Base-by-base conservation (phyloP, 2,329 filamentous ascomycete genomes). In the Beauveria sp. region DNA sequence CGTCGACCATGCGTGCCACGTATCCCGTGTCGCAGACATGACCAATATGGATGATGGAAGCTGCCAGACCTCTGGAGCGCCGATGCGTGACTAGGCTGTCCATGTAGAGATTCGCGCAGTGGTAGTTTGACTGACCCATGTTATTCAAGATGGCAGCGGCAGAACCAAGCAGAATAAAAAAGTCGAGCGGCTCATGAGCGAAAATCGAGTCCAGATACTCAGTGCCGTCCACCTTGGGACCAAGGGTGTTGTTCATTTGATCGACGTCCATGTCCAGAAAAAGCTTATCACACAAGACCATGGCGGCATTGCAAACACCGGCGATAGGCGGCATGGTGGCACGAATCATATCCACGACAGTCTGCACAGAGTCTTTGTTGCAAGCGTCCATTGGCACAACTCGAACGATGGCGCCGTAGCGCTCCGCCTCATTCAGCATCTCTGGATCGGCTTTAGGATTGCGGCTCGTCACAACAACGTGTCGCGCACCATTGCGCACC, bases 81-180 rank as follows among this genome's bases (percentile, higher is more conserved):
- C 80, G 69, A 8, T 76, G 68, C 0, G 64, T 54, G 0, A 71
- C 74, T 0, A 82, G 66, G 1, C 65, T 65, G 5, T 67, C 65
- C 71, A 81, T 75, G 67, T 73, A 82, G 8, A 65, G 63, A 62
- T 80, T 79, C 0, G 75, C 77, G 0, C 77, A 76, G 1, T 70
- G 66, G 64, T 83, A 83, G 65, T 77, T 79, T 6, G 72, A 65
- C 66, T 83, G 79, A 1, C 66, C 69, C 16, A 60, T 55, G 59
- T 71, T 72, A 1, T 72, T 72, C 7, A 68, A 64, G 3, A 73
- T 64, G 7, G 62, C 63, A 1, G 66, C 64, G 1, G 69, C 48
- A 0, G 74, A 76, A 0, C 70, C 73, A 34, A 75, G 67, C 46
- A 72, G 52, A 31, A 75, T 65, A 63, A 75, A 75, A 64, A 74